Percentiles rank a stretch among this genome's conserved stretches.
phyloP scores from a whole-genome alignment of 306 rosid species.

The Rubus parviflorus region DNA sequence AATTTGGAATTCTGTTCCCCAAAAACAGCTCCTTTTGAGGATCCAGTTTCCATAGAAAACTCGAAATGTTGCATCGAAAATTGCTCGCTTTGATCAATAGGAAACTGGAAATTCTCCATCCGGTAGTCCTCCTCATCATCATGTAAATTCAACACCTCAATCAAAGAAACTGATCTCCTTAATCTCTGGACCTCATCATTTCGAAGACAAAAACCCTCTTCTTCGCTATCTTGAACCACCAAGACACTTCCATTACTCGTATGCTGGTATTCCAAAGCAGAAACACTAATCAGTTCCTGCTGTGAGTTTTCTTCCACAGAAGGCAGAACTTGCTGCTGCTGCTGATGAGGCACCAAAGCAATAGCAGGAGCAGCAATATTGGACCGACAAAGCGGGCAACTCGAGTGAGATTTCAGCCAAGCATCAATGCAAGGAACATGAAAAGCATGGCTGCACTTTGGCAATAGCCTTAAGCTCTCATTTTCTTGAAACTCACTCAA shows the following conservation, averaged over 20 bases:
- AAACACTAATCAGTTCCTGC: slow-evolving; percentile 2
- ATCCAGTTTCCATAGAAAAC: slow-evolving; percentile 33
- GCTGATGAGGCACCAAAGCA: slow-evolving; percentile 8
- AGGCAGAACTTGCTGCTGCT: slow-evolving; percentile 2
- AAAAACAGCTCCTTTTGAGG: slow-evolving; percentile 29
- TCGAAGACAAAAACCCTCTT: slow-evolving; percentile 11
- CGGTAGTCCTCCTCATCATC: slow-evolving; percentile 22
- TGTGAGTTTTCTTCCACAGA: slow-evolving; percentile 22
- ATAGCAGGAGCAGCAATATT: slow-evolving; percentile 24
- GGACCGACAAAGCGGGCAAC: slow-evolving; percentile 77
- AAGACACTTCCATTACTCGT: slow-evolving; percentile 34
- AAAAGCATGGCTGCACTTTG: slow-evolving; percentile 77
- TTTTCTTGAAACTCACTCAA: slow-evolving; percentile 69
- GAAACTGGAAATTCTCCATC: slow-evolving; percentile 13
- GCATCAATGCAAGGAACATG: slow-evolving; percentile 80
- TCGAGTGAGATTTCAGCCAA: slow-evolving; percentile 70
- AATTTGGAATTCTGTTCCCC: slow-evolving; percentile 22
- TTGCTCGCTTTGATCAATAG: slow-evolving; percentile 7
- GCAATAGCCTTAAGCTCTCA: slow-evolving; percentile 62
- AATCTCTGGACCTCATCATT: slow-evolving; percentile 18
- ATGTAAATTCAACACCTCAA: slow-evolving; percentile 37
- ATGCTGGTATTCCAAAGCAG: slow-evolving; percentile 45
- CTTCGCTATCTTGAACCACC: slow-evolving; percentile 37
- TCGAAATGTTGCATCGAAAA: slow-evolving; percentile 14
- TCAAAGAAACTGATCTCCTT: slow-evolving; percentile 37